A percentile compares a stretch with the other conserved stretches of the same genome.
Evolutionary conservation across 108 stramenopile species (phyloP).

Genomic region (Skeletonema grethae): DNA sequence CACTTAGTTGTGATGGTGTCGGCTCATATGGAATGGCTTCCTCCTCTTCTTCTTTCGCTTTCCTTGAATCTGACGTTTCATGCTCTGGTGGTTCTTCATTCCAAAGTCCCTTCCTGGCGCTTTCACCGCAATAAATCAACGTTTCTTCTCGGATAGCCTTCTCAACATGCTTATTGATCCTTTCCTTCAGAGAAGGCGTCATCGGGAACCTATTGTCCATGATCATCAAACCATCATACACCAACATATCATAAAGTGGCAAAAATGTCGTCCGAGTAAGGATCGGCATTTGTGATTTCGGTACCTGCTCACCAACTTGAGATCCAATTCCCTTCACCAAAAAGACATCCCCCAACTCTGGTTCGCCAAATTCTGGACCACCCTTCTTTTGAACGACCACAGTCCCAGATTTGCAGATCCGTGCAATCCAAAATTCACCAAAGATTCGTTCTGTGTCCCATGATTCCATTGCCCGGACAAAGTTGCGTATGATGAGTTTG

Average conservation of each 20-base stretch:
- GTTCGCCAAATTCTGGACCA: background rate
- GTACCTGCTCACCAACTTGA: constrained; percentile 10
- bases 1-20: background rate
- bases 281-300: constrained; percentile 1
- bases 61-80: background rate
- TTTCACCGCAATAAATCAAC: constrained; percentile 18
- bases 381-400: constrained; percentile 14
- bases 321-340: constrained; percentile 25
- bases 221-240: constrained; percentile 30
- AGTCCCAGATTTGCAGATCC: constrained; percentile 20
- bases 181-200: constrained; percentile 3
- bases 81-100: constrained; percentile 17
- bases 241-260: constrained; percentile 22
- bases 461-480: constrained; percentile 16
- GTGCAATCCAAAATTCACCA: constrained; percentile 20
- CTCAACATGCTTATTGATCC: constrained; percentile 11
- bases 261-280: constrained; percentile 21
- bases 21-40: constrained; percentile 3
- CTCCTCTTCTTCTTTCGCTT: constrained; percentile 1
- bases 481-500: constrained; percentile 13
- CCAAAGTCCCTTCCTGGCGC: constrained; percentile 16
- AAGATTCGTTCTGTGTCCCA: constrained; percentile 24
- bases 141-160: constrained; percentile 15
- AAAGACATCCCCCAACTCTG: constrained; percentile 18
- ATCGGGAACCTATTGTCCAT: background rate